Evolutionary conservation across 2,329 filamentous ascomycete genomes (phyloP).

Genomic region (Mycosphaerelloides madeirae): DNA sequence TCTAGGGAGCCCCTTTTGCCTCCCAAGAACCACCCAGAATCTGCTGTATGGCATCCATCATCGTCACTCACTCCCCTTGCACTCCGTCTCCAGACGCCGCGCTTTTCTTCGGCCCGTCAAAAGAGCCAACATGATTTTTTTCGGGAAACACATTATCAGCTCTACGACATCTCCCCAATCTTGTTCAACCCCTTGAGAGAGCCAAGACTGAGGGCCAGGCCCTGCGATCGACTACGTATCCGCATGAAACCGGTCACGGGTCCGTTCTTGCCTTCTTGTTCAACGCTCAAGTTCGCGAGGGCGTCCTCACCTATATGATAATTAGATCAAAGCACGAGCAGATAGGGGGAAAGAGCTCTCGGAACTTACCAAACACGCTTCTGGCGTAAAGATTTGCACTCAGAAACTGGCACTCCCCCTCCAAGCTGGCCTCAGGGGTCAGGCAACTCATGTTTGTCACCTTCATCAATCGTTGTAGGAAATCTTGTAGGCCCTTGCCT

Average conservation of each 20-base stretch:
- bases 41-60: no score
- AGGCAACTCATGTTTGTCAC: constrained; percentile 98
- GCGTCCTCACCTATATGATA: constrained; percentile 82
- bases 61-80: no score
- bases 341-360: background rate
- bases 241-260: constrained; percentile 95
- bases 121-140: no score
- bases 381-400: constrained; percentile 94
- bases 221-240: constrained; percentile 95
- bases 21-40: no score
- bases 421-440: constrained; percentile 90
- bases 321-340: constrained; percentile 14
- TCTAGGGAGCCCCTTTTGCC: no score
- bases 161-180: constrained; percentile 35
- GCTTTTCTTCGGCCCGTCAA: no score
- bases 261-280: constrained; percentile 92
- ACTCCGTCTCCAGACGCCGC: no score
- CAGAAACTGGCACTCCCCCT: constrained; percentile 96
- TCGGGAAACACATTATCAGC: no score
- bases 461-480: constrained; percentile 91
- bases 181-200: constrained; percentile 93
- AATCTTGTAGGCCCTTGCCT: constrained; percentile 84
- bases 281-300: constrained; percentile 92
- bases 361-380: constrained; percentile 88
- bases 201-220: constrained; percentile 85